Evolutionary conservation across 2,329 filamentous ascomycete species (phyloP).

Genomic region (Zymoseptoria ardabiliae): DNA sequence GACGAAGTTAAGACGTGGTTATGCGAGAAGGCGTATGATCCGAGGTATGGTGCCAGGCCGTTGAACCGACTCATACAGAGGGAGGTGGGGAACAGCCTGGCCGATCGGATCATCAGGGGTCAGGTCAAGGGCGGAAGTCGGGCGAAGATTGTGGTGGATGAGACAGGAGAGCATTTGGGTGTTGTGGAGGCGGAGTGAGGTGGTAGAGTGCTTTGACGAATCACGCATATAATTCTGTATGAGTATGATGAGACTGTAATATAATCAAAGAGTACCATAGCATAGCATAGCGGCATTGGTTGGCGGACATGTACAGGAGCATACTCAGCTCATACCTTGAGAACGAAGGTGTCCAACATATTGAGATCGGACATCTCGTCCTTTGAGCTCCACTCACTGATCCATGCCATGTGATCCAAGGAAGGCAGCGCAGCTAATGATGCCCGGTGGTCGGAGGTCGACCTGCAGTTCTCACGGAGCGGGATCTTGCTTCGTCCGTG

Average conservation of each 20-base stretch:
- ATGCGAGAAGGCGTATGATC: constrained; percentile 82
- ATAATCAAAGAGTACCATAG: not conserved
- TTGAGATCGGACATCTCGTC: not conserved
- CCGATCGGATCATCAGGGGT: constrained; percentile 86
- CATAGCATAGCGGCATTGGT: not conserved
- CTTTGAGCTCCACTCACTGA: not conserved
- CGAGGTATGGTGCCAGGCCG: constrained; percentile 82
- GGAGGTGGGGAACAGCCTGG: constrained; percentile 80
- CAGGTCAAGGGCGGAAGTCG: constrained; percentile 67
- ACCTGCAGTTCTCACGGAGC: not conserved
- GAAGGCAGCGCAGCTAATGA: not conserved
- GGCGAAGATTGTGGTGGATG: constrained; percentile 62
- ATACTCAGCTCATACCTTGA: not conserved
- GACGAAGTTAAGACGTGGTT: constrained; percentile 76
- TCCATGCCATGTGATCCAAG: not conserved
- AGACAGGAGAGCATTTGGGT: constrained; percentile 41
- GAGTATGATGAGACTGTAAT: not conserved
- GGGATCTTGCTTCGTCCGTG: not conserved
- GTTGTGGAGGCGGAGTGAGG: constrained; percentile 8
- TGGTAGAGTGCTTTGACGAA: not conserved
- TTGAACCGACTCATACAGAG: constrained; percentile 85
- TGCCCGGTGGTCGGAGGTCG: not conserved
- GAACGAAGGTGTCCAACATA: not conserved
- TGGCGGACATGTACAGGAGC: not conserved
- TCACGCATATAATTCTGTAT: not conserved